phyloP scores from a whole-genome alignment of 2,329 filamentous ascomycete species.

The Colletotrichum sp. region DNA sequence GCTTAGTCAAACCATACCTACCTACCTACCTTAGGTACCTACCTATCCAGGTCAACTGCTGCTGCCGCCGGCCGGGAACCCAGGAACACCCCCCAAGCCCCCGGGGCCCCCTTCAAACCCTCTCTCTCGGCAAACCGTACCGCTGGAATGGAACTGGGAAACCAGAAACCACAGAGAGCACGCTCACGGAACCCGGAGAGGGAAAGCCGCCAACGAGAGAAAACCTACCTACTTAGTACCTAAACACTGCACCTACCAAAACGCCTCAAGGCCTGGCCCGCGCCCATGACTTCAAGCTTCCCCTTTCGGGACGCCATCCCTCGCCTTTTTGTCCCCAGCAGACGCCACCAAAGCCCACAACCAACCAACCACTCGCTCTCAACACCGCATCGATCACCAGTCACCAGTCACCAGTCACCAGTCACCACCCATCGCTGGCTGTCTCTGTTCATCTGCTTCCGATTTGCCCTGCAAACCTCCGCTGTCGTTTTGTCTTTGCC shows the following conservation, averaged over 20 bases:
- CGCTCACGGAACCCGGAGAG: not conserved
- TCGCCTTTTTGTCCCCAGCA: not conserved
- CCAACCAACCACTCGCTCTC: not conserved
- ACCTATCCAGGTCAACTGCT: not conserved
- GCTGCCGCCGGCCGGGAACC: not conserved
- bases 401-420: not conserved
- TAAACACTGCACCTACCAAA: not conserved
- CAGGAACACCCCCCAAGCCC: not conserved
- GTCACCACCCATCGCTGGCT: not conserved
- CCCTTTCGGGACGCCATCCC: not conserved
- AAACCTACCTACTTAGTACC: not conserved
- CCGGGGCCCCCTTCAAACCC: not conserved
- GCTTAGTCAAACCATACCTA: not conserved
- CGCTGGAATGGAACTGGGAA: not conserved
- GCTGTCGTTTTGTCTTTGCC: not conserved
- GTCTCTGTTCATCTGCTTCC: not conserved
- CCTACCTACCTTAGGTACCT: not conserved
- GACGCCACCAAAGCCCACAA: not conserved
- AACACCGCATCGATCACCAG: not conserved
- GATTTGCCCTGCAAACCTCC: not conserved
- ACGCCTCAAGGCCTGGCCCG: not conserved
- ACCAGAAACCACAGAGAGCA: not conserved
- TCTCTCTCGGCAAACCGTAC: constrained; percentile 9
- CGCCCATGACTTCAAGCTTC: not conserved
- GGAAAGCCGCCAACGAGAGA: not conserved